These are phyloP conservation scores for Talaromyces sp. DNA, from an alignment of 2,329 filamentous ascomycete genomes.

Conservation along the genomic window DNA sequence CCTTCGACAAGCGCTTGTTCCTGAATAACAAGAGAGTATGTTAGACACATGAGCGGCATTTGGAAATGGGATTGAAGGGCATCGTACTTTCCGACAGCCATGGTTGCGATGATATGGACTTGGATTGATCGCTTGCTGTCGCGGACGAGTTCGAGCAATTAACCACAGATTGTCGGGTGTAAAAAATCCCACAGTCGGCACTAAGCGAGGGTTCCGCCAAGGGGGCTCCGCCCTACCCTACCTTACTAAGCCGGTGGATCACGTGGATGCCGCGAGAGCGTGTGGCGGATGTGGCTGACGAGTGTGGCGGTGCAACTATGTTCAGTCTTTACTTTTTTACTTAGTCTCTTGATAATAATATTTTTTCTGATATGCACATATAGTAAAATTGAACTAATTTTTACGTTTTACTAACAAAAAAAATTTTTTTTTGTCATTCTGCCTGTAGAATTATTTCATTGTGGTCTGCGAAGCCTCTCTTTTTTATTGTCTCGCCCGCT, in stretches of 20 bases:
- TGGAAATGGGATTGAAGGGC: not conserved
- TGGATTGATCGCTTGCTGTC: constrained; percentile 13
- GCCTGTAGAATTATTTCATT: no score
- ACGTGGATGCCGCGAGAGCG: not conserved
- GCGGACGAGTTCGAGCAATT: constrained; percentile 20
- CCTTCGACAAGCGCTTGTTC: constrained; percentile 99
- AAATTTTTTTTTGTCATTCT: no score
- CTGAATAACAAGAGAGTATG: constrained; percentile 36
- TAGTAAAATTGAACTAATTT: no score
- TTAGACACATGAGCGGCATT: not conserved
- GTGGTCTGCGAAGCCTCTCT: no score
- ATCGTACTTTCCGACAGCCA: constrained; percentile 76
- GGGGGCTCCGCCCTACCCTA: constrained; percentile 30
- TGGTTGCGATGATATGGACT: constrained; percentile 54
- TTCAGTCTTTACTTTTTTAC: not conserved
- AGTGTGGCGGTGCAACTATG: not conserved
- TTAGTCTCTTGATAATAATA: not conserved
- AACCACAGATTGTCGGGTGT: constrained; percentile 4
- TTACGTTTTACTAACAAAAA: no score
- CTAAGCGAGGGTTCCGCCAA: constrained; percentile 35
- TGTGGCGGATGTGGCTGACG: not conserved
- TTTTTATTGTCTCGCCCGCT: not conserved
- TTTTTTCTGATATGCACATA: not conserved
- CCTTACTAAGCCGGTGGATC: not conserved
- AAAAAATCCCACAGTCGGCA: constrained; percentile 43